Evolutionary conservation across 345 rosid species (phyloP).

Genomic region (Erodium maritimum): DNA sequence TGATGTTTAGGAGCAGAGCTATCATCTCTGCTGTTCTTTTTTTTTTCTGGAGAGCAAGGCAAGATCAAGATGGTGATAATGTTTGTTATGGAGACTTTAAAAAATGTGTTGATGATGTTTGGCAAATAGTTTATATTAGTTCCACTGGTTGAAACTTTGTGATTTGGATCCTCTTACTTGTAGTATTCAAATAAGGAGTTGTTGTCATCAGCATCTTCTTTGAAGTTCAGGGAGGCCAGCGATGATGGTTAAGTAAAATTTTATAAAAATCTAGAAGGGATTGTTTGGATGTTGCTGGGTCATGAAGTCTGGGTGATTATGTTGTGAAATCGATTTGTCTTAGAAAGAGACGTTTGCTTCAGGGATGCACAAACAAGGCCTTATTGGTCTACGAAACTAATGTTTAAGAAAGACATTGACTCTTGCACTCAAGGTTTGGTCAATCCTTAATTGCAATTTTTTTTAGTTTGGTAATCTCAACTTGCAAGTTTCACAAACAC

Average conservation of each 20-base stretch:
- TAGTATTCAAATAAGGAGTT: not conserved
- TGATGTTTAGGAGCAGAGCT: conserved; percentile 13
- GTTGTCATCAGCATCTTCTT: not conserved
- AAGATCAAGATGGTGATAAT: not conserved
- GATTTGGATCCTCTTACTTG: not conserved
- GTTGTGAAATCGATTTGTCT: too few relatives aligned
- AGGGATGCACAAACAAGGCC: not conserved
- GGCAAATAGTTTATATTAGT: not conserved
- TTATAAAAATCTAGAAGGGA: not conserved
- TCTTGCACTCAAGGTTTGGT: not conserved
- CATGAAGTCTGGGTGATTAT: too few relatives aligned
- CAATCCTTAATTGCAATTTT: not conserved
- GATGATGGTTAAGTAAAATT: not conserved
- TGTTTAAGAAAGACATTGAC: not conserved
- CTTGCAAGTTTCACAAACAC: not conserved
- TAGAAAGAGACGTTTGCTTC: not conserved
- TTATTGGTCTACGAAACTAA: not conserved
- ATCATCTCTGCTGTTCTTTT: conserved; percentile 18
- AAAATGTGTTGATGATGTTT: not conserved
- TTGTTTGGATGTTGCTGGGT: not conserved
- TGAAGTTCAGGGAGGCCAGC: not conserved
- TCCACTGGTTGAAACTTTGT: not conserved
- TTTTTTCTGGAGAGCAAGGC: not conserved
- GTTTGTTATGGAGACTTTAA: too few relatives aligned
- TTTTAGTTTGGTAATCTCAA: too few relatives aligned